Evolutionary conservation across 2,329 filamentous ascomycete species (phyloP).

Genomic region (Beauveria scarabaeidicola): DNA sequence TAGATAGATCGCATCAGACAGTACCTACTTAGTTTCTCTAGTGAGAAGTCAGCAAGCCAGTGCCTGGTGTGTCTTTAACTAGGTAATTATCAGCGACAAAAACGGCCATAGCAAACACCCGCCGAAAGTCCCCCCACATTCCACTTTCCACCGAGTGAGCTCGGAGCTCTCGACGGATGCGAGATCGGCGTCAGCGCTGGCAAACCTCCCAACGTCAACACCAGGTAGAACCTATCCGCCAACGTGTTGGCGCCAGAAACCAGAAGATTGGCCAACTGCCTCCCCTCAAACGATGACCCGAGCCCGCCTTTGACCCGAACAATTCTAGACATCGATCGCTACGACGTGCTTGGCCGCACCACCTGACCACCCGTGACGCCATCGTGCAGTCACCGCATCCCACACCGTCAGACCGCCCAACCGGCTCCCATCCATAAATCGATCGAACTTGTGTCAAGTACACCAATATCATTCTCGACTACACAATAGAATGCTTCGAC

Average conservation of each 20-base stretch:
- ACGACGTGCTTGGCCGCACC: background rate
- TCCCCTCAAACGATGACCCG: background rate
- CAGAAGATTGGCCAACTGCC: background rate
- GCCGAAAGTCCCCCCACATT: background rate
- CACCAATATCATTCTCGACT: background rate
- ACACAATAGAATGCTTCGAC: constrained; percentile 2
- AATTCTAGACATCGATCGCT: background rate
- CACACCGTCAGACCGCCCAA: background rate
- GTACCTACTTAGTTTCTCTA: no score
- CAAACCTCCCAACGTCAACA: background rate
- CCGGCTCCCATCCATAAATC: background rate
- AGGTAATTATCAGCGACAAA: no score
- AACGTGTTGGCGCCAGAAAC: background rate
- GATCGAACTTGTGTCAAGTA: background rate
- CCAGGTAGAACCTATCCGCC: background rate
- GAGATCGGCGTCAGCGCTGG: background rate
- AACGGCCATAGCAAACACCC: no score
- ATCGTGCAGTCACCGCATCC: background rate
- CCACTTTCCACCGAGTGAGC: constrained; percentile 8
- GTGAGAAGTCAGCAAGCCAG: no score
- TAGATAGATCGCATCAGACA: no score
- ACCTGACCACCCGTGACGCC: background rate
- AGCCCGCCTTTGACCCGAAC: background rate
- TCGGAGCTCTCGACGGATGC: constrained; percentile 8
- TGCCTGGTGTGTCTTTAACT: no score